Conservation (phyloP, 2,329 filamentous ascomycete genomes). For the Stemphylium vesicarium region DNA sequence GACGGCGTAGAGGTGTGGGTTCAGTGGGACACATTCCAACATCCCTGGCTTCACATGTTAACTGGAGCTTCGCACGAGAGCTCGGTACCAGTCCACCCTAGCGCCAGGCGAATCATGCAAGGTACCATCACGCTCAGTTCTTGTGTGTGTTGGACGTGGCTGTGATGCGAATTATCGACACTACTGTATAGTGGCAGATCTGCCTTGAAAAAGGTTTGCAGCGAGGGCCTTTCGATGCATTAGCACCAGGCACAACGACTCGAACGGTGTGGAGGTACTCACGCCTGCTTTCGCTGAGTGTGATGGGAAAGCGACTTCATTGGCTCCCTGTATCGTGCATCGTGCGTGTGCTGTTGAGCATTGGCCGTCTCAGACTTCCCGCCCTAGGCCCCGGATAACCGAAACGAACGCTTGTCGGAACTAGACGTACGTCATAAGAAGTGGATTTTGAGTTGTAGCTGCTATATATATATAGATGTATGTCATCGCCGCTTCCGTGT, state of each 20-base stretch:
- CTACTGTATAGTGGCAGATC: neutral
- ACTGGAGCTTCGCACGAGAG: slow-evolving; percentile 4
- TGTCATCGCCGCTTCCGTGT: neutral
- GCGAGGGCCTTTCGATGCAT: neutral
- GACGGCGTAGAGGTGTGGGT: neutral
- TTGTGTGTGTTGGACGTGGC: slow-evolving; percentile 11
- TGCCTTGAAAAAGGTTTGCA: neutral
- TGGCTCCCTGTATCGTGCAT: neutral
- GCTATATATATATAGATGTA: neutral
- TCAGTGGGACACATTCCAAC: slow-evolving; percentile 1
- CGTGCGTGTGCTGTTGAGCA: slow-evolving; percentile 4
- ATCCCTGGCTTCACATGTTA: slow-evolving; percentile 29
- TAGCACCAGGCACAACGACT: neutral
- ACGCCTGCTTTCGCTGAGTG: neutral
- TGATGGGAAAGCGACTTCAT: neutral
- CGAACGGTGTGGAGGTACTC: too few relatives aligned
- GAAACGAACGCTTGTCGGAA: slow-evolving; percentile 17
- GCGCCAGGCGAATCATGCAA: slow-evolving; percentile 30
- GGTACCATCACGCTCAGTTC: slow-evolving; percentile 25
- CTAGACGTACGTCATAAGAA: slow-evolving; percentile 21
- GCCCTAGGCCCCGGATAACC: slow-evolving; percentile 11
- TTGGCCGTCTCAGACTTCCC: neutral
- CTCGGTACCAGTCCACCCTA: slow-evolving; percentile 23
- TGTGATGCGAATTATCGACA: neutral
- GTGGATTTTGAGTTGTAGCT: neutral